Base-by-base conservation (phyloP, 805 yeast species). In the Candida adriatica region DNA sequence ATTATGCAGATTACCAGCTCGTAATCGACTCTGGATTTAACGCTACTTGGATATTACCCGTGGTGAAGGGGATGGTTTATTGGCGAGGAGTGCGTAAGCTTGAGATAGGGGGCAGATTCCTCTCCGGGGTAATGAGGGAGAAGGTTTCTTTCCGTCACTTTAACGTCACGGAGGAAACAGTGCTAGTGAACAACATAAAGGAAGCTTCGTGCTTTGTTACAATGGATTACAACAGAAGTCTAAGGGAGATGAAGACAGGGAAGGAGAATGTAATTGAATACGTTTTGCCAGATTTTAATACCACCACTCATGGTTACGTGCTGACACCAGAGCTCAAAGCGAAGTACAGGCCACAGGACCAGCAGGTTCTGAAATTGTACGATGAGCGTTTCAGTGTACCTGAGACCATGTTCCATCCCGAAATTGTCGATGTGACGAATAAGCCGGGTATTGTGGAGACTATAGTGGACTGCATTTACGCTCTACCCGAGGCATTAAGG, bases 361-460 rank as follows among this genome's bases (percentile, higher is more conserved):
- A 70, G 8, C 96, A 88, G 53, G 65, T 78, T 1, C 59, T 90
- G 22, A 60, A 68, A 30, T 64, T 92, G 6, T 68, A 66, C 16
- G 96, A 90, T 54, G 99, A 92, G 55, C 59, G 96, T 35, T 90
- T 92, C 56, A 68, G 84, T 2, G 73, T 83, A 3, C 96, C 97
- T 0, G 99, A 92, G 51, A 64, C 84, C 1, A 62, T 83, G 21
- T 88, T 85, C 55, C 87, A 80, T 45, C 98, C 99, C 0, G 83
- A 77, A 38, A 76, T 84, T 34, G 68, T 83, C 1, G 86, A 84
- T 10, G 62, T 90, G 19, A 71, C 78, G 42, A 69, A 64, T 34
- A 79, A 87, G 44, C 76, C 90, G 0, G 96, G 96, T 10, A 56
- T 94, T 14, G 70, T 80, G 0, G 81, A 75, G 37, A 65, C 81